These are phyloP conservation scores for Agrocybe chaxingu DNA, from an alignment of 768 basidiomycete genomes.

Conservation along the genomic window DNA sequence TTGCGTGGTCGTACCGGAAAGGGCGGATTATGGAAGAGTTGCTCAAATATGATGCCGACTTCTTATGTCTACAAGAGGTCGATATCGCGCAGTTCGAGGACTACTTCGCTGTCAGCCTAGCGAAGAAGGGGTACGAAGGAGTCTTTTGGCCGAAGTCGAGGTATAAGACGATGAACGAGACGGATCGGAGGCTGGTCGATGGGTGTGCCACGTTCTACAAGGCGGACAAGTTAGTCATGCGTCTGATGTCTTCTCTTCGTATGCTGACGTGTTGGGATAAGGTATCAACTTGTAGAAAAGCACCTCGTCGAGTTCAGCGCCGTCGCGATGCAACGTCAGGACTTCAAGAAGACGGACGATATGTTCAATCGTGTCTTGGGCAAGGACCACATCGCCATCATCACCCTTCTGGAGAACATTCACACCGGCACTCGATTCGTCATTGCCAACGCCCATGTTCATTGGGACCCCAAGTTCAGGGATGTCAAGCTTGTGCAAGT, in stretches of 20 bases:
- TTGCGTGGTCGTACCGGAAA: conserved; percentile 93
- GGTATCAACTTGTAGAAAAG: conserved; percentile 91
- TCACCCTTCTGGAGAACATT: conserved; percentile 83
- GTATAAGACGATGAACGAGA: conserved; percentile 87
- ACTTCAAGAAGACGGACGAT: conserved; percentile 97
- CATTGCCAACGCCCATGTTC: conserved; percentile 87
- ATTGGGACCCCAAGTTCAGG: conserved; percentile 88
- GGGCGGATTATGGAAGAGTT: conserved; percentile 85
- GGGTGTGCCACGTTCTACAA: conserved; percentile 98
- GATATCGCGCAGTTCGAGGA: conserved; percentile 91
- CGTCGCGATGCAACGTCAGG: conserved; percentile 87
- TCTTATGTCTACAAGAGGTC: conserved; percentile 94
- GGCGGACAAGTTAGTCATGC: conserved; percentile 65
- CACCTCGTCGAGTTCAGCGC: conserved; percentile 92
- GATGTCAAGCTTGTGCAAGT: conserved; percentile 98
- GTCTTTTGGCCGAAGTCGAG: conserved; percentile 90
- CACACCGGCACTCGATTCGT: conserved; percentile 85
- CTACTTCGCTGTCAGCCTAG: conserved; percentile 75
- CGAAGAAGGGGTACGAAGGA: conserved; percentile 81
- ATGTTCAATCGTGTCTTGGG: conserved; percentile 99
- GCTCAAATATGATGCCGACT: conserved; percentile 76
- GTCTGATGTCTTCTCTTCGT: conserved; percentile 3
- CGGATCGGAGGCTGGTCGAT: conserved; percentile 86
- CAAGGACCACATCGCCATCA: conserved; percentile 89
- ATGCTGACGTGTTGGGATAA: conserved; percentile 26